These are phyloP conservation scores for Melampsora medusae DNA, from an alignment of 1,284 basidiomycete species.

Conservation along the genomic window DNA sequence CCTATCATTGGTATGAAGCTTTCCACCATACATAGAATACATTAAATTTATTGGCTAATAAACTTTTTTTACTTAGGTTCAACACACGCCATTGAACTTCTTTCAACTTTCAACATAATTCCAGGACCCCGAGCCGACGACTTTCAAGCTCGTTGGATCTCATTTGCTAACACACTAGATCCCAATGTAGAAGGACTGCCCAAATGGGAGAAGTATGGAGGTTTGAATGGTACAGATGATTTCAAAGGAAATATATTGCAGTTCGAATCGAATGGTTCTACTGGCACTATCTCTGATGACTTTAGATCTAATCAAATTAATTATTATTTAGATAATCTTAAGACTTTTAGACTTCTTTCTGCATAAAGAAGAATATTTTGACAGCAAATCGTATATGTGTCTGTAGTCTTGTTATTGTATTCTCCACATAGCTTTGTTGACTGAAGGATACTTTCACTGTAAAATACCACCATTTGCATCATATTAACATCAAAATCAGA, in stretches of 20 bases:
- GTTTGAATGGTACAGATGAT: background rate
- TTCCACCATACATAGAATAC: background rate
- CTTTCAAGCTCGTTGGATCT: conserved; percentile 26
- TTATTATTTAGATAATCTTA: conserved; percentile 18
- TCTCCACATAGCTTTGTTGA: too few relatives aligned
- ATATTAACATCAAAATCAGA: too few relatives aligned
- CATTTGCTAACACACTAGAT: conserved; percentile 26
- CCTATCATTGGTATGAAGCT: conserved; percentile 14
- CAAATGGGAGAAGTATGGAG: conserved; percentile 29
- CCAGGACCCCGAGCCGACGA: conserved; percentile 13
- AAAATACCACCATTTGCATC: too few relatives aligned
- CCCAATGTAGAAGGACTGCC: conserved; percentile 17
- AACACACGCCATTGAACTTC: conserved; percentile 16
- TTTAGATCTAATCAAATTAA: conserved; percentile 14
- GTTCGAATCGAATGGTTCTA: conserved; percentile 6
- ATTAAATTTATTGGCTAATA: background rate
- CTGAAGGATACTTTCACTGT: too few relatives aligned
- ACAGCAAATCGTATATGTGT: too few relatives aligned
- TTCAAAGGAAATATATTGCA: background rate
- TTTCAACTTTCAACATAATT: conserved; percentile 12
- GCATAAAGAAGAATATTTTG: background rate
- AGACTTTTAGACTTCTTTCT: background rate
- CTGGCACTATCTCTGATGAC: background rate
- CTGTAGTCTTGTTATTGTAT: too few relatives aligned
- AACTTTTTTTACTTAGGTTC: conserved; percentile 7